Conservation (phyloP, 2,329 filamentous ascomycete genomes). For the Eutypa lata region DNA sequence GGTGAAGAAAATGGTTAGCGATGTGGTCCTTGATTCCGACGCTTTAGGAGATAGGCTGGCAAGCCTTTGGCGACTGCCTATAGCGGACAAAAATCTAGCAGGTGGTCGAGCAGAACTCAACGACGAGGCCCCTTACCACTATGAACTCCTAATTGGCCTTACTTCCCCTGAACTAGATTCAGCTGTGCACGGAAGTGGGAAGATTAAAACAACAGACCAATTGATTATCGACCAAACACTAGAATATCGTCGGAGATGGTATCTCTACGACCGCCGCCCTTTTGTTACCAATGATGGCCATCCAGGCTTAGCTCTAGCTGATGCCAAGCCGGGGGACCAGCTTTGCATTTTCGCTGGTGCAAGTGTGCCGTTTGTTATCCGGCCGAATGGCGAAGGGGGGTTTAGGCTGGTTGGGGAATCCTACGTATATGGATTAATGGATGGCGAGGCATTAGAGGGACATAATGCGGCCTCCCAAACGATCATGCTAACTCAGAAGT, state of each 20-base stretch:
- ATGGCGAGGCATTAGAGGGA: not conserved
- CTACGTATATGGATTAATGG: not conserved
- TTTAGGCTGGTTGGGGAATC: not conserved
- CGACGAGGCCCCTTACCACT: not conserved
- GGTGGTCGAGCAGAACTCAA: not conserved
- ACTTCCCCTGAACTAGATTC: not conserved
- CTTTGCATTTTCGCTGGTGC: not conserved
- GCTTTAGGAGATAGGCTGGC: not conserved
- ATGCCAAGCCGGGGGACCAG: not conserved
- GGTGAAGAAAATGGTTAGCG: not conserved
- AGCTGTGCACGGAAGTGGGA: not conserved
- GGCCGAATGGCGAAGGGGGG: not conserved
- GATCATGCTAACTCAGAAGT: too few species aligned
- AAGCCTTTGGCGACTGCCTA: not conserved
- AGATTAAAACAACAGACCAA: not conserved
- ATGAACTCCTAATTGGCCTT: not conserved
- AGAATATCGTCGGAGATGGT: not conserved
- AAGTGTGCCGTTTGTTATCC: not conserved
- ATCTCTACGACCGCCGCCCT: not conserved
- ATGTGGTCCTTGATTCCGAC: not conserved
- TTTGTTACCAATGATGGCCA: not conserved
- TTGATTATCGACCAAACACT: not conserved
- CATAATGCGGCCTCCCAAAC: too few species aligned
- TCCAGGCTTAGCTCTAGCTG: not conserved
- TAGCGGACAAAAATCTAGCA: not conserved